A percentile compares a stretch with the other conserved stretches of the same genome.
Conservation (phyloP, 2,329 filamentous ascomycete species). For the Apiospora hydei region DNA sequence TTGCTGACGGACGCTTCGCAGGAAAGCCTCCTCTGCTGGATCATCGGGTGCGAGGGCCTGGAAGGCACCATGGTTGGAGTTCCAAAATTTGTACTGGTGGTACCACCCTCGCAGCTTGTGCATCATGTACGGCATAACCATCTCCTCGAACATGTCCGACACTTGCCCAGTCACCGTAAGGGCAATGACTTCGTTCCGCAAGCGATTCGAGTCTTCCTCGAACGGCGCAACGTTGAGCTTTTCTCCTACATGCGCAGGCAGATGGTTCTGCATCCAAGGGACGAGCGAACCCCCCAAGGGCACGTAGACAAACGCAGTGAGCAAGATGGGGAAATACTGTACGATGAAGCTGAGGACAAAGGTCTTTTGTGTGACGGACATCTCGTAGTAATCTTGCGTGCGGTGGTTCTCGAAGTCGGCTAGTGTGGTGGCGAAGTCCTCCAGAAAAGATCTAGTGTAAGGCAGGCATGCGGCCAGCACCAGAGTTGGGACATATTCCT, state of each 20-base stretch:
- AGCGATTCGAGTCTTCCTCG: constrained; percentile 68
- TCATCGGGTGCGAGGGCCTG: constrained; percentile 61
- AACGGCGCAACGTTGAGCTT: constrained; percentile 64
- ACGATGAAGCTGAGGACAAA: constrained; percentile 84
- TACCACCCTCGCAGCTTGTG: constrained; percentile 60
- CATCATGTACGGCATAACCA: constrained; percentile 73
- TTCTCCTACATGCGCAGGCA: constrained; percentile 58
- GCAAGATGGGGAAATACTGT: constrained; percentile 76
- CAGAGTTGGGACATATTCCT: constrained; percentile 77
- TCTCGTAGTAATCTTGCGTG: constrained; percentile 72
- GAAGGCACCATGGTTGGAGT: constrained; percentile 47
- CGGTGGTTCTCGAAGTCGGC: constrained; percentile 80
- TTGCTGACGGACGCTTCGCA: constrained; percentile 70
- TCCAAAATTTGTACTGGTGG: constrained; percentile 44
- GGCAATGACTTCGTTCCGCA: constrained; percentile 77
- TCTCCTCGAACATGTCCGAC: constrained; percentile 75
- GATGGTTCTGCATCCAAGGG: constrained; percentile 69
- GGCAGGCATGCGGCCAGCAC: constrained; percentile 73
- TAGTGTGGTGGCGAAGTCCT: constrained; percentile 66
- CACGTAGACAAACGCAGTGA: constrained; percentile 82
- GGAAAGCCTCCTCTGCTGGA: constrained; percentile 68
- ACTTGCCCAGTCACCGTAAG: constrained; percentile 77
- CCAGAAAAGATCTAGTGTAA: constrained; percentile 68
- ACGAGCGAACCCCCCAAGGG: constrained; percentile 74
- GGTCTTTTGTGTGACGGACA: constrained; percentile 75